Base-by-base conservation (phyloP, 306 rosid species). In the Quercus engelmannii region DNA sequence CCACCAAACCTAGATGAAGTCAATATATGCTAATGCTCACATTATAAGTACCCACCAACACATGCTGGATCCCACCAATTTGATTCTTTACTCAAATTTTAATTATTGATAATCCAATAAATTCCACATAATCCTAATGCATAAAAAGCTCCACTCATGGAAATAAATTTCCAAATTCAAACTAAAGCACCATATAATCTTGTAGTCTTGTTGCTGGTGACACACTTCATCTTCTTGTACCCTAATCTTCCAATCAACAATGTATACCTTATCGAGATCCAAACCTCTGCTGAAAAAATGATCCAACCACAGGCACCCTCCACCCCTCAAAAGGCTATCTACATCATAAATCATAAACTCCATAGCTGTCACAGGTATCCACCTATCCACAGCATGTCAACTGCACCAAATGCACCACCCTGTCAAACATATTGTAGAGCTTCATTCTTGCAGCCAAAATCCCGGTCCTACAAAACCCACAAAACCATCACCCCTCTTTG, bases 221-320 rank as follows among this genome's bases (percentile, higher is more conserved):
- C 28, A 26, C 2, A 26, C 28, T 26, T 26, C 28, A 26, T 26
- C 2, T 26, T 26, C 28, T 26, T 26, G 28, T 26, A 26, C 28
- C 28, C 28, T 26, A 26, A 26, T 26, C 28, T 26, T 26, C 28
- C 28, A 26, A 26, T 26, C 28, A 26, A 1, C 1, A 98, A 97
- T 17, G 79, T 85, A 76, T 87, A 95, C 83, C 67, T 87, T 87
- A 31, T 93, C 98, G 74, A 95, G 93, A 79, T 93, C 98, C 78
- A 65, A 76, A 12, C 87, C 85, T 71, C 88, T 95, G 71, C 98
- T 86, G 58, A 95, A 95, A 80, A 95, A 95, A 17, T 91, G 94
- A 76, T 95, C 99, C 80, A 95, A 23, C 97, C 94, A 93, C 84
- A 95, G 86, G 74, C 85, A 95, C 76, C 99, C 98, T 9, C 99